phyloP scores from a whole-genome alignment of 495 filamentous ascomycete genomes.

The Daldinia childiae region DNA sequence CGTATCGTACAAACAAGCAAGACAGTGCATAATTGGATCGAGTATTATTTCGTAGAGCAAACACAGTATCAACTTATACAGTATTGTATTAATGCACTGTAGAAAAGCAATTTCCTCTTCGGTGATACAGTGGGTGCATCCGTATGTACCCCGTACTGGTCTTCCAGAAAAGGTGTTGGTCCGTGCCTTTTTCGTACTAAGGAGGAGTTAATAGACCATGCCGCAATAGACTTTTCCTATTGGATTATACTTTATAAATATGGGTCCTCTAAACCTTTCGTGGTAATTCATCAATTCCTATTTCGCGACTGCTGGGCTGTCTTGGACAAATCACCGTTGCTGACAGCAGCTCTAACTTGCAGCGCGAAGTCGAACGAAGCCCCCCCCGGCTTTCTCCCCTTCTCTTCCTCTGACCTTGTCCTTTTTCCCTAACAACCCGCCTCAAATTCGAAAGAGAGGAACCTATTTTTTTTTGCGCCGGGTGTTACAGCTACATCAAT shows the following conservation, averaged over 20 bases:
- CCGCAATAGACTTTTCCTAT: conserved; percentile 7
- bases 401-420: conserved; percentile 25
- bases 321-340: conserved; percentile 31
- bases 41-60: neutral
- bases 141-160: neutral
- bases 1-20: neutral
- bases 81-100: neutral
- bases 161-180: conserved; percentile 23
- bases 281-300: conserved; percentile 42
- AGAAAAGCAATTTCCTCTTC: conserved; percentile 1
- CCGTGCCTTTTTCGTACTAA: conserved; percentile 20
- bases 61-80: neutral
- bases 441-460: conserved; percentile 30
- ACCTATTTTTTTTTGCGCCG: conserved; percentile 40
- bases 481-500: conserved; percentile 39
- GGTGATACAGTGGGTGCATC: conserved; percentile 7
- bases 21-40: neutral
- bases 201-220: conserved; percentile 19
- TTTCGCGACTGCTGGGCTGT: conserved; percentile 37
- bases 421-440: conserved; percentile 36
- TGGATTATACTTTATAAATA: conserved; percentile 14
- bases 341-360: conserved; percentile 28
- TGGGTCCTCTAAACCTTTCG: conserved; percentile 25
- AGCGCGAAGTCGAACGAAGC: conserved; percentile 38
- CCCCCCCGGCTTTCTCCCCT: conserved; percentile 35